Evolutionary conservation across 2,329 filamentous ascomycete genomes (phyloP), one percentile per base, ranked within the genome.

Genomic region (Tothia fuscella): DNA sequence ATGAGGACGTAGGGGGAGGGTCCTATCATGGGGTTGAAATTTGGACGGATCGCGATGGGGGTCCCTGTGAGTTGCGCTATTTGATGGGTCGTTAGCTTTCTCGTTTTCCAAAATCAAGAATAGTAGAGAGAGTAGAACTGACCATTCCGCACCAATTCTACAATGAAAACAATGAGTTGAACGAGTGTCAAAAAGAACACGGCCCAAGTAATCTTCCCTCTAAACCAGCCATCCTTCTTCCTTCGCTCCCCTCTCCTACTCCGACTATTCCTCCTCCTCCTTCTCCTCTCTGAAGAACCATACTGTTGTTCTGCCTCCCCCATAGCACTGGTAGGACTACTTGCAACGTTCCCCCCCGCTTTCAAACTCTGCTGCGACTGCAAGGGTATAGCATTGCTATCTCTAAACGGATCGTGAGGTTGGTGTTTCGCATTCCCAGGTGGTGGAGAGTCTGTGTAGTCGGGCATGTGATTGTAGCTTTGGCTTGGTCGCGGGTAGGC

Each of bases 11-110:
- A 85, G 2, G 80, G 75, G 4, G 88, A 94, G 1, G 91, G 91
- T 0, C 91, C 91, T 55, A 98, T 94, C 86, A 98, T 94, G 45
- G 84, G 82, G 63, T 96, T 98, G 66, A 98, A 93, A 13, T 71
- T 72, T 2, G 91, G 91, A 43, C 89, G 75, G 40, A 78, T 88
- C 63, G 78, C 74, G 55, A 86, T 85, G 16, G 81, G 75, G 0
- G 81, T 80, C 41, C 82, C 82, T 1, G 89, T 95, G 22, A 88
- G 65, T 50, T 81, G 71, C 40, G 71, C 82, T 87, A 21, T 7
- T 10, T 13, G 16, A 7, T n/a, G n/a, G n/a, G n/a, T 22, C 42
- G 46, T 53, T 22, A 50, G 47, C 36, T 28, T 20, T 21, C 13
- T 20, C 22, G 3, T 14, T 20, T 26, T 24, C 9, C 16, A 37